Conservation (phyloP, 2,329 filamentous ascomycete species). For the Xylaria hypoxylon region DNA sequence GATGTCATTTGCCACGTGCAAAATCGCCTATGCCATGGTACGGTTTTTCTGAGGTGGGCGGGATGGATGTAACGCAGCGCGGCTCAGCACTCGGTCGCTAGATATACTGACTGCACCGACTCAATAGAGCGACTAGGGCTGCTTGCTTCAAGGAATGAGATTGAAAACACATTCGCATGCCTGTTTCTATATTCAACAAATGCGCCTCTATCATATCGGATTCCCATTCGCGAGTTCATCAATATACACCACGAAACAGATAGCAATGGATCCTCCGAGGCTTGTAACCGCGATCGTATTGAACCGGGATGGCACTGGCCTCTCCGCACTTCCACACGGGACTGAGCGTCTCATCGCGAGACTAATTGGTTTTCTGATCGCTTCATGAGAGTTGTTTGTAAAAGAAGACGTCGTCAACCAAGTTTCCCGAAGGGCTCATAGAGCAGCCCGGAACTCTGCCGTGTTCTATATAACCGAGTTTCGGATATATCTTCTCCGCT, state of each 20-base stretch:
- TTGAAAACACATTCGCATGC: not conserved
- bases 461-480: constrained; percentile 66
- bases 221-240: not conserved
- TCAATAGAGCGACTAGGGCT: not conserved
- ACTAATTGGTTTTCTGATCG: not conserved
- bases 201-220: not conserved
- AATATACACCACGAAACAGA: not conserved
- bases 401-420: constrained; percentile 66
- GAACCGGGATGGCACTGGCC: not conserved
- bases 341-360: not conserved
- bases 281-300: not conserved
- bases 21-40: not conserved
- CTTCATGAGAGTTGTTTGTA: constrained; percentile 64
- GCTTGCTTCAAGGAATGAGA: not conserved
- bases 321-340: not conserved
- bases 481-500: constrained; percentile 66
- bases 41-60: too few relatives aligned
- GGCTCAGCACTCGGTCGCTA: too few relatives aligned
- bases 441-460: constrained; percentile 68
- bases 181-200: not conserved
- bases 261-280: not conserved
- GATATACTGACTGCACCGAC: too few relatives aligned
- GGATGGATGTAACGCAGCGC: constrained; percentile 11
- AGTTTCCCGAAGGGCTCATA: constrained; percentile 60
- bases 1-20: constrained; percentile 25